These are phyloP conservation scores for Polyporus tsugae DNA, from an alignment of 1,284 basidiomycete genomes.

Conservation along the genomic window DNA sequence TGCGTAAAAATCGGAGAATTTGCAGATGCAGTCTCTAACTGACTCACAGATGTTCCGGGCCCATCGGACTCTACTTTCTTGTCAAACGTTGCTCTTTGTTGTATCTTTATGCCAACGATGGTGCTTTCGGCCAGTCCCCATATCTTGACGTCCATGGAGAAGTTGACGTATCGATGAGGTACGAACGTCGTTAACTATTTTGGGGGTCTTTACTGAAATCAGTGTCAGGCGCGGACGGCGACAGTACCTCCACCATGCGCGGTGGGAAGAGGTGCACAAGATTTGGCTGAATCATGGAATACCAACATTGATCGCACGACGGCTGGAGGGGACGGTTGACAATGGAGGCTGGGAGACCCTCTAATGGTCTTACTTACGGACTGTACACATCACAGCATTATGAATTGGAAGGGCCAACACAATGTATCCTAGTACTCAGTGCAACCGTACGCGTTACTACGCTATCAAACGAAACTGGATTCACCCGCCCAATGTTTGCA, in stretches of 20 bases:
- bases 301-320: conserved; percentile 90
- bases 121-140: conserved; percentile 89
- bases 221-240: conserved; percentile 78
- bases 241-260: conserved; percentile 86
- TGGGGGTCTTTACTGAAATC: conserved; percentile 13
- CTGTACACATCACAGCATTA: neutral
- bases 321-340: conserved; percentile 89
- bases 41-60: conserved; percentile 82
- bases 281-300: conserved; percentile 92
- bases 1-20: conserved; percentile 53
- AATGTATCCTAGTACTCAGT: conserved; percentile 1
- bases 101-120: conserved; percentile 91
- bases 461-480: neutral
- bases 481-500: conserved; percentile 29
- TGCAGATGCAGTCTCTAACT: neutral
- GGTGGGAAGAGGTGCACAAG: conserved; percentile 94
- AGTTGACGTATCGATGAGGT: conserved; percentile 93
- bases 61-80: conserved; percentile 90
- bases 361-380: conserved; percentile 42
- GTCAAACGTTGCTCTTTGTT: conserved; percentile 93
- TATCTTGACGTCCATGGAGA: conserved; percentile 97
- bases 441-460: neutral
- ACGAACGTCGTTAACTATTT: conserved; percentile 34
- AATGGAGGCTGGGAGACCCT: conserved; percentile 93
- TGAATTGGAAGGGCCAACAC: neutral